Base-by-base conservation (phyloP, 441 rosid genomes). In the Arabidopsis lyrata region DNA sequence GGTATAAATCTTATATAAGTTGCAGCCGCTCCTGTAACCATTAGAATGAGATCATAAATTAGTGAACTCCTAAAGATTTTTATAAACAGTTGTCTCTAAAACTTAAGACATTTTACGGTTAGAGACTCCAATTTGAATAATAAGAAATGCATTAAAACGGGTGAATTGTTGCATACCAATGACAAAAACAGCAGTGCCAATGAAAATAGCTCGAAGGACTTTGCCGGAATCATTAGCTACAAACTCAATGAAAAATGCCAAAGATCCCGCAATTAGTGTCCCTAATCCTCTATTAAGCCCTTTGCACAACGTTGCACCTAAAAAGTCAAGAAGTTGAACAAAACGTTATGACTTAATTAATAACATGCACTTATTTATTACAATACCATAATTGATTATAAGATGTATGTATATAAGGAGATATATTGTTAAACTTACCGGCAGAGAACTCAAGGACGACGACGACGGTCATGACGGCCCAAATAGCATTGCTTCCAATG, bases 381-480 rank as follows among this genome's bases (percentile, higher is more conserved):
- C 22, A 68, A 20, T 1, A 41, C 13, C 36, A 71, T 10, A 32
- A 2, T 12, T 22, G 47, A 65, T 52, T 31, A 6, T 48, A 29
- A 39, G 13, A 14, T 53, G 16, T 63, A 27, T 32, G 13, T 45
- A 3, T 59, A 45, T 59, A 13, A 45, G 58, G n/a, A 56, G 5
- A 36, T 48, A n/a, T 22, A 13, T 27, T 6, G 71, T 14, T 22
- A 57, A 14, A 48, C 42, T 55, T 63, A 90, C 98, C 97, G 52
- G 89, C 92, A 8, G 96, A 89, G 84, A 90, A 95, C 82, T 92
- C 97, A 5, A 92, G 86, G 62, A 92, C 97, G 41, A 92, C 97
- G 7, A 95, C 97, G 18, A 95, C 97, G 22, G 99, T 92, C 94
- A 92, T 90, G 78, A 92, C 96, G 12, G 97, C 96, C 96, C 99